Conservation (phyloP, 106 monocot genomes). For the Platanthera zijinensis region DNA sequence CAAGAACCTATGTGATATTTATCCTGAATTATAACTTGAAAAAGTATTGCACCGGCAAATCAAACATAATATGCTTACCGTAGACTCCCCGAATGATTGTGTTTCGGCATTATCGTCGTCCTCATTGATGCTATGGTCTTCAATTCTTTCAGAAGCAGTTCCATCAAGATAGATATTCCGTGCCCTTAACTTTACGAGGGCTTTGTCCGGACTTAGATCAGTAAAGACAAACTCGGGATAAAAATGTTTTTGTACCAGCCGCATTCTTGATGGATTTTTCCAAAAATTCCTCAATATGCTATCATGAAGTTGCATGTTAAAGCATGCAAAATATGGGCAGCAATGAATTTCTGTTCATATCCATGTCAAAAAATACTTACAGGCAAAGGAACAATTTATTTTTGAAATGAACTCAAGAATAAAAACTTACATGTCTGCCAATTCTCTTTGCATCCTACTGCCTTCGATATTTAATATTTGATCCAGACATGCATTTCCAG, state of each 20-base stretch:
- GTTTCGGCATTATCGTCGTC: background rate
- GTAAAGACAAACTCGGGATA: slow-evolving; percentile 15
- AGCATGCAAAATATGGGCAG: slow-evolving; percentile 14
- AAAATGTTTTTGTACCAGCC: slow-evolving; percentile 11
- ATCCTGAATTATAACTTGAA: too few species aligned
- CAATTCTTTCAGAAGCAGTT: background rate
- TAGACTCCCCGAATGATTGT: background rate
- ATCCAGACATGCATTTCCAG: slow-evolving; percentile 26
- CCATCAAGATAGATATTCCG: slow-evolving; percentile 10
- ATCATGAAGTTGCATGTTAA: slow-evolving; percentile 9
- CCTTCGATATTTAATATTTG: slow-evolving; percentile 42
- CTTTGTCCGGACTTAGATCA: slow-evolving; percentile 8
- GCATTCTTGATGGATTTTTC: slow-evolving; percentile 10
- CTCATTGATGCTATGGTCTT: background rate
- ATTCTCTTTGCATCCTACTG: slow-evolving; percentile 47
- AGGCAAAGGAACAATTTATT: background rate
- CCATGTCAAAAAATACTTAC: slow-evolving; percentile 3
- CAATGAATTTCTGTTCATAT: slow-evolving; percentile 6
- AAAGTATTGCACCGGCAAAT: too few species aligned
- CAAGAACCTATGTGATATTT: too few species aligned
- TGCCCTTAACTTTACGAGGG: slow-evolving; percentile 5
- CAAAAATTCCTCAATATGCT: slow-evolving; percentile 14
- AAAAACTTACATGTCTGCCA: slow-evolving; percentile 50
- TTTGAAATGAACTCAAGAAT: background rate
- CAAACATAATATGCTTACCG: background rate